Conservation (phyloP, 495 filamentous ascomycete genomes). For the Penicillium herquei region DNA sequence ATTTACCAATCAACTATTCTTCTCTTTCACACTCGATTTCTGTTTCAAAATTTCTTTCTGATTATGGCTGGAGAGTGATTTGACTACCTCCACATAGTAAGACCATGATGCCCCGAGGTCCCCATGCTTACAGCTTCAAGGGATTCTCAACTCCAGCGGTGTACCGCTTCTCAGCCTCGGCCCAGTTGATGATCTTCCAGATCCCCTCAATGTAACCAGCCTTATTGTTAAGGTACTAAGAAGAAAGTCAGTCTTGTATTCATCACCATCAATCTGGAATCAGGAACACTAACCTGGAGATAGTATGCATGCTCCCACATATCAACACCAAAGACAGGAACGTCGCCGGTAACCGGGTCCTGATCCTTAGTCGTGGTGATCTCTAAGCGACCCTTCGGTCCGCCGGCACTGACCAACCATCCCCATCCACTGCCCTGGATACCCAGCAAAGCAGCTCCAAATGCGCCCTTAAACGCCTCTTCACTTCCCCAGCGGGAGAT, state of each 20-base stretch:
- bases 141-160: slow-evolving; percentile 28
- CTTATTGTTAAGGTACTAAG: slow-evolving; percentile 94
- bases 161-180: slow-evolving; percentile 79
- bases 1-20: not conserved
- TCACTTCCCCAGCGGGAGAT: slow-evolving; percentile 68
- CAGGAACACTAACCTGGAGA: slow-evolving; percentile 40
- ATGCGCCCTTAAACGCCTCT: slow-evolving; percentile 64
- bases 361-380: slow-evolving; percentile 83
- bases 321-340: slow-evolving; percentile 85
- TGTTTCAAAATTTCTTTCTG: no score
- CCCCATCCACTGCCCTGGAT: slow-evolving; percentile 95
- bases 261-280: slow-evolving; percentile 16
- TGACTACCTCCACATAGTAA: no score
- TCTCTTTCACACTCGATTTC: not conserved
- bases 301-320: slow-evolving; percentile 95
- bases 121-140: slow-evolving; percentile 22
- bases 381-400: slow-evolving; percentile 58
- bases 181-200: slow-evolving; percentile 98
- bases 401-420: slow-evolving; percentile 78
- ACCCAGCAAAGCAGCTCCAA: slow-evolving; percentile 68
- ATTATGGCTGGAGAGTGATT: no score
- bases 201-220: slow-evolving; percentile 90
- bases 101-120: not conserved
- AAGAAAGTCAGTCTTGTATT: slow-evolving; percentile 20
- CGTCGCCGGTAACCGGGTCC: slow-evolving; percentile 78